phyloP scores from a whole-genome alignment of 2,329 filamentous ascomycete genomes.

The Ophiosphaerella narmari region DNA sequence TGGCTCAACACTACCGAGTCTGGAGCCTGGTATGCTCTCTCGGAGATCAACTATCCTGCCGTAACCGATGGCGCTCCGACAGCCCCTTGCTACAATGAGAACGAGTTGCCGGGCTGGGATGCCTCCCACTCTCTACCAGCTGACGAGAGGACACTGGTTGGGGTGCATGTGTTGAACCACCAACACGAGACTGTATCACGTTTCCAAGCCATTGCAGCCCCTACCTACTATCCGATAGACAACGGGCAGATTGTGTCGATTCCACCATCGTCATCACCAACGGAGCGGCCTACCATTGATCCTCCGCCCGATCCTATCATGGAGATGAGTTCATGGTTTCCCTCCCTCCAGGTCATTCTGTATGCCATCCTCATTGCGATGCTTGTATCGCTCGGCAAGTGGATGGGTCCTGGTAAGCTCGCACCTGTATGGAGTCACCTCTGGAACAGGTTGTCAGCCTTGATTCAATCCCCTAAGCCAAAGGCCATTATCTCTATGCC shows the following conservation, averaged over 20 bases:
- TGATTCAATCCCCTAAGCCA: slow-evolving; percentile 14
- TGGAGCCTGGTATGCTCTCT: slow-evolving; percentile 95
- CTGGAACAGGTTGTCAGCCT: slow-evolving; percentile 1
- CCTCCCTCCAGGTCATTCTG: background rate
- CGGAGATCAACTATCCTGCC: slow-evolving; percentile 81
- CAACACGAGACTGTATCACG: slow-evolving; percentile 24
- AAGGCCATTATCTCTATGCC: slow-evolving; percentile 13
- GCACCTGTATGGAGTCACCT: slow-evolving; percentile 22
- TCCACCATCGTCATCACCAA: slow-evolving; percentile 25
- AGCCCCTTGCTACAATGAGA: slow-evolving; percentile 59
- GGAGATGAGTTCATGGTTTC: slow-evolving; percentile 8
- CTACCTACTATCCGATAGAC: slow-evolving; percentile 25
- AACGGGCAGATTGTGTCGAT: slow-evolving; percentile 26
- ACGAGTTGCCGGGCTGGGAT: slow-evolving; percentile 32
- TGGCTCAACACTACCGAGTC: slow-evolving; percentile 84
- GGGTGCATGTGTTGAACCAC: slow-evolving; percentile 45
- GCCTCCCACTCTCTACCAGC: slow-evolving; percentile 30
- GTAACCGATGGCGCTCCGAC: slow-evolving; percentile 71
- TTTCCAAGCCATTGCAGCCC: slow-evolving; percentile 30
- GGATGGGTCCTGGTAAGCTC: slow-evolving; percentile 11
- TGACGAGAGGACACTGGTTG: slow-evolving; percentile 44
- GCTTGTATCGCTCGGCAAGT: slow-evolving; percentile 7
- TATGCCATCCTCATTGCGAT: slow-evolving; percentile 10
- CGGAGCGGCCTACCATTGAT: slow-evolving; percentile 26
- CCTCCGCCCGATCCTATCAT: slow-evolving; percentile 21